A percentile compares a stretch with the other conserved stretches of the same genome.
These are phyloP conservation scores for Baudoinia panamericana DNA, from an alignment of 495 filamentous ascomycete species.

Conservation along the genomic window DNA sequence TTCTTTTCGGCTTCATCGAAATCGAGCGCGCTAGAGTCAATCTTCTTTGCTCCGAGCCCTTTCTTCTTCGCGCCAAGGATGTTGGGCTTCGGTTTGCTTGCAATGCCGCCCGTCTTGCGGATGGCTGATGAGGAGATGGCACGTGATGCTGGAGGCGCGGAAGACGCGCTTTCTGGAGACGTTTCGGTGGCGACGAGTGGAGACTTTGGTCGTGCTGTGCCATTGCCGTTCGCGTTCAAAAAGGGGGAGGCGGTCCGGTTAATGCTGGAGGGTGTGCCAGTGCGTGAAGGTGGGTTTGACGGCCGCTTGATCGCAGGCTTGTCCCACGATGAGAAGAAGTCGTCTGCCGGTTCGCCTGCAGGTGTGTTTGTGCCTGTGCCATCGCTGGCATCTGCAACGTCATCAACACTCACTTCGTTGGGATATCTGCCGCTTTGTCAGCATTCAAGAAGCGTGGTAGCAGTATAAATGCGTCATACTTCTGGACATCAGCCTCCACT, in stretches of 20 bases:
- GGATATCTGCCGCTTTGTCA: constrained; percentile 48
- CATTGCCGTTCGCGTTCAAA: constrained; percentile 64
- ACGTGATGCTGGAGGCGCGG: constrained; percentile 46
- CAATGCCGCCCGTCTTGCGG: constrained; percentile 45
- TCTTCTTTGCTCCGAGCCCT: constrained; percentile 87
- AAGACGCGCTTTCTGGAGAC: constrained; percentile 33
- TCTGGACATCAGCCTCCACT: constrained; percentile 63
- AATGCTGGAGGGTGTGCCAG: constrained; percentile 69
- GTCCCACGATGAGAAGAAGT: constrained; percentile 99
- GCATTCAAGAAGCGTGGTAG: no score
- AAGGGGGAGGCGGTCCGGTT: constrained; percentile 81
- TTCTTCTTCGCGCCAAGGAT: constrained; percentile 84
- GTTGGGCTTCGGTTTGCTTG: constrained; percentile 46
- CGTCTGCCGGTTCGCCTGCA: constrained; percentile 65
- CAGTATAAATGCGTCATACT: constrained; percentile 46
- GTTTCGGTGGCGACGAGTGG: constrained; percentile 53
- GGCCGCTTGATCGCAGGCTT: constrained; percentile 95
- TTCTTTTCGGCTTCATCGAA: constrained; percentile 96
- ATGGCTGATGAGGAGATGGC: constrained; percentile 61
- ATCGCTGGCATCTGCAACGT: constrained; percentile 46
- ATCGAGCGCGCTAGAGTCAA: constrained; percentile 66
- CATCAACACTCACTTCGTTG: constrained; percentile 72
- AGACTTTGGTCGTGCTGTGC: constrained; percentile 59
- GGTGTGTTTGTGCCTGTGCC: constrained; percentile 57
- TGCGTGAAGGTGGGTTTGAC: constrained; percentile 84